A percentile compares a stretch with the other conserved stretches of the same genome.
phyloP scores from a whole-genome alignment of 1,284 basidiomycete species.

The Neonothopanus nambi region DNA sequence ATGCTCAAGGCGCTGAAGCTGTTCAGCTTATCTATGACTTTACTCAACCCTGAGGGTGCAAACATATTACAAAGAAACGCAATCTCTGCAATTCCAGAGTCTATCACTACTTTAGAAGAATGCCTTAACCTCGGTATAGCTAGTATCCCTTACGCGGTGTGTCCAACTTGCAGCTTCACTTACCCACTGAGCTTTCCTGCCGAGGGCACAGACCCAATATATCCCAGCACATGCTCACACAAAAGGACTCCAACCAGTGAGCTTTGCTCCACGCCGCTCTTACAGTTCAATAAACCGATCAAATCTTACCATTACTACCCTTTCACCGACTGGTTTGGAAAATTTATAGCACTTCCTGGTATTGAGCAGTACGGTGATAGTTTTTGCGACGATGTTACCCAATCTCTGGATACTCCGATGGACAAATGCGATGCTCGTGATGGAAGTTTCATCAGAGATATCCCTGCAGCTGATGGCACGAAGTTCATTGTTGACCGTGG shows the following conservation, averaged over 20 bases:
- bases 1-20: conserved; percentile 8
- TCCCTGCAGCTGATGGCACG: not conserved
- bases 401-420: not conserved
- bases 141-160: conserved; percentile 9
- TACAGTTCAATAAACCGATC: not conserved
- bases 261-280: not conserved
- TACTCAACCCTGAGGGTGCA: not conserved
- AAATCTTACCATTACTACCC: conserved; percentile 5
- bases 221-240: not conserved
- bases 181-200: not conserved
- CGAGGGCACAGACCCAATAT: not conserved
- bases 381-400: conserved; percentile 13
- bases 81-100: conserved; percentile 8
- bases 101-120: conserved; percentile 8
- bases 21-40: not conserved
- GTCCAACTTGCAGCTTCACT: conserved; percentile 7
- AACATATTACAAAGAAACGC: conserved; percentile 3
- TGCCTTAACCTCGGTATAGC: conserved; percentile 10
- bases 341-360: conserved; percentile 9
- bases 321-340: conserved; percentile 9
- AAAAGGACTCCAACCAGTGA: not conserved
- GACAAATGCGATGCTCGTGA: conserved; percentile 1
- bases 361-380: conserved; percentile 7
- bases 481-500: conserved; percentile 13
- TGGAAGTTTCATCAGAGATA: conserved; percentile 1